Evolutionary conservation across 257 asterid genomes (phyloP), one percentile per base, ranked within the genome.

Genomic region (Osmanthus fragrans): DNA sequence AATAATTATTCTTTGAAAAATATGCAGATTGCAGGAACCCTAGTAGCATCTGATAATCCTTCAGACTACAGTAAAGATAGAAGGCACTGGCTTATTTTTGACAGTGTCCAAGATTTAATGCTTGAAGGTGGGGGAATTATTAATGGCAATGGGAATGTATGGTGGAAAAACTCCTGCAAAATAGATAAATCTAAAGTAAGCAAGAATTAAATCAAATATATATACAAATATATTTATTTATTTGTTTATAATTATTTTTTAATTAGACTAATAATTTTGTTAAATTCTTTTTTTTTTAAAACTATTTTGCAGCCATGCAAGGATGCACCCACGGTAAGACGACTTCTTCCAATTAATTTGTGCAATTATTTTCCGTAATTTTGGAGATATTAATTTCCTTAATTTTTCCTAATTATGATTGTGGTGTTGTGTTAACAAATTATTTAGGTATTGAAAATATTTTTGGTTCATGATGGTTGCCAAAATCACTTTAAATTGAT

Each of bases 111-210:
- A 36, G 84, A 85, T 51, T 85, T 94, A 16, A 78, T n/a, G 16
- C 92, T 90, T 71, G 79, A 77, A 66, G 98, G 98, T 34, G 97
- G 92, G 32, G 98, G 97, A 63, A 77, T 70, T 65, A 60, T 94
- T 1, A 84, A 92, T 60, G 98, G 98, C 21, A 89, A 87, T 78
- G 98, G 98, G 4, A 80, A 89, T 27, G 80, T 86, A 10, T 94
- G 98, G 98, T 94, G 98, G 98, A 75, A 89, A 79, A 88, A 89
- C 82, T 92, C 97, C 72, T 94, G 98, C 90, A 94, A 94, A 73
- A 85, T 73, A 37, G 77, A 88, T 76, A 86, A 81, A 79, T 6
- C 79, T 29, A 83, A 80, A 37, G 93, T 90, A 60, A 80, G 40
- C 12, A 74, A 73, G 15, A 64, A 47, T 23, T 32, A 27, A 18